Conservation (phyloP, 495 filamentous ascomycete genomes). For the Antarctomyces pellizariae region DNA sequence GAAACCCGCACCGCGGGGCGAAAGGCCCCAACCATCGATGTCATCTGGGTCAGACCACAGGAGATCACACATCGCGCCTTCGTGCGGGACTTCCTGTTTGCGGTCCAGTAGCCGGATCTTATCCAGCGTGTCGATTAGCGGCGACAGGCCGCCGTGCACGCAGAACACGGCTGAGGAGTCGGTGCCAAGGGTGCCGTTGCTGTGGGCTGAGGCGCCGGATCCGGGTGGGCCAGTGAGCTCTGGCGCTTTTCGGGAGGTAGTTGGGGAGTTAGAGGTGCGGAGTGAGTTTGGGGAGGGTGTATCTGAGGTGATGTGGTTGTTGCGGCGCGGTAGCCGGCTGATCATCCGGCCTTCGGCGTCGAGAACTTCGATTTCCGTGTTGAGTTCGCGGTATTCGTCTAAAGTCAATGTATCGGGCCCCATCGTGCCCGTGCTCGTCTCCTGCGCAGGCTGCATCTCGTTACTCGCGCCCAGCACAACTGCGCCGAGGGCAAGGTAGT, state of each 20-base stretch:
- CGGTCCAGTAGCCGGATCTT: constrained; percentile 89
- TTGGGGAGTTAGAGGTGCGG: constrained; percentile 11
- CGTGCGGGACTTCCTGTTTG: constrained; percentile 95
- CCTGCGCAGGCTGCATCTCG: constrained; percentile 29
- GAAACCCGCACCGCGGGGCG: constrained; percentile 85
- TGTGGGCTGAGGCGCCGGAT: constrained; percentile 46
- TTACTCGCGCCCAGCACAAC: constrained; percentile 78
- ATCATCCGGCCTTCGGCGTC: constrained; percentile 61
- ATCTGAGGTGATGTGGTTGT: constrained; percentile 17
- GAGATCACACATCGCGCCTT: constrained; percentile 96
- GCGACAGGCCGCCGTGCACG: constrained; percentile 83
- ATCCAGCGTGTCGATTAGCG: constrained; percentile 80
- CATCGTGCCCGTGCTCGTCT: constrained; percentile 21
- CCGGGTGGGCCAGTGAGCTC: constrained; percentile 48
- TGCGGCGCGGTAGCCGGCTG: constrained; percentile 36
- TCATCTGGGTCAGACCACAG: constrained; percentile 97
- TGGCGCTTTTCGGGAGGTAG: constrained; percentile 7
- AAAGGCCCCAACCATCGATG: constrained; percentile 93
- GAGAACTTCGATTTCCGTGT: constrained; percentile 79
- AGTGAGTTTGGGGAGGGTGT: constrained; percentile 11
- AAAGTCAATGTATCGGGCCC: constrained; percentile 14
- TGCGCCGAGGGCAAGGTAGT: constrained; percentile 88
- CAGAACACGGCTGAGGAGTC: constrained; percentile 72
- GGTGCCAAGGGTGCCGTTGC: constrained; percentile 36
- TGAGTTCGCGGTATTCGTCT: constrained; percentile 28